A percentile compares a stretch with the other conserved stretches of the same genome.
Conservation (phyloP, 2,329 filamentous ascomycete genomes). For the Ascochyta lentis region DNA sequence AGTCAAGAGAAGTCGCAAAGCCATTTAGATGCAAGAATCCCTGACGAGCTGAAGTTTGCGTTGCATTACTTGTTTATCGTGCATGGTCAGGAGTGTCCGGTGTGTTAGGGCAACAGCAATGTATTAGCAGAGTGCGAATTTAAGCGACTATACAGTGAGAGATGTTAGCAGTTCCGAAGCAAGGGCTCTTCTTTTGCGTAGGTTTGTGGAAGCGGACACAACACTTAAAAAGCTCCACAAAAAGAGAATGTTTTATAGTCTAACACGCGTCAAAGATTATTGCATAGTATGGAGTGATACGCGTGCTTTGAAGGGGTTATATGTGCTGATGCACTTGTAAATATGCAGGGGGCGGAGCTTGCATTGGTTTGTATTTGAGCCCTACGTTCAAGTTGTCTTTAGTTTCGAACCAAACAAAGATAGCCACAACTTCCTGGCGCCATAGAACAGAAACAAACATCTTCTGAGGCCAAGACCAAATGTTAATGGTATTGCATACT, state of each 20-base stretch:
- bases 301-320: too few relatives aligned
- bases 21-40: constrained; percentile 10
- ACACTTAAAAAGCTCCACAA: too few relatives aligned
- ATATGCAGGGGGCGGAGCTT: too few relatives aligned
- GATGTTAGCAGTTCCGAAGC: neutral
- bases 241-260: too few relatives aligned
- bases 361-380: neutral
- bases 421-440: neutral
- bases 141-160: neutral
- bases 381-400: neutral
- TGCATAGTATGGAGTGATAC: too few relatives aligned
- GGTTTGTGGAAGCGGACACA: too few relatives aligned
- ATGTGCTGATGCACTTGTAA: too few relatives aligned
- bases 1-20: constrained; percentile 9
- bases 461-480: too few relatives aligned
- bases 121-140: neutral
- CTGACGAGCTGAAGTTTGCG: constrained; percentile 3
- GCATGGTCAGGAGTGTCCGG: constrained; percentile 9
- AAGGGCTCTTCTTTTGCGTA: too few relatives aligned
- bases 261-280: too few relatives aligned
- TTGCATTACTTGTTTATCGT: constrained; percentile 13
- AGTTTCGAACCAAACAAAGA: neutral
- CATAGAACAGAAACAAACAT: too few relatives aligned
- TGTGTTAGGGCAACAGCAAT: constrained; percentile 3
- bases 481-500: too few relatives aligned